Percentiles rank a stretch among this genome's conserved stretches.
Evolutionary conservation across 805 yeast genomes (phyloP).

Genomic region (Cyberlindnera meyerae): DNA sequence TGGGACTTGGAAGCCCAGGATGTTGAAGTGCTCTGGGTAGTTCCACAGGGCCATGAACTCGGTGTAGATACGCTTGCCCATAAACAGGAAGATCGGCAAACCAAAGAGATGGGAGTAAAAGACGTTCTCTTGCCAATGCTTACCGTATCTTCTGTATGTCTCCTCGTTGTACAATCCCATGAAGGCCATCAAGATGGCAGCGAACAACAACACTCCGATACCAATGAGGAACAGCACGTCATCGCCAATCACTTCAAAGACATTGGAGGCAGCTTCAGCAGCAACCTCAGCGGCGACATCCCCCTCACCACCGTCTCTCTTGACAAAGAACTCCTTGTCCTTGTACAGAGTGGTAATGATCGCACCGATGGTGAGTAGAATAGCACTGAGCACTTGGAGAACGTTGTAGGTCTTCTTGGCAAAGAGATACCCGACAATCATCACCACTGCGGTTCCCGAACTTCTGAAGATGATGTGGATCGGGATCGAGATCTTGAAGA

Average conservation of each 20-base stretch:
- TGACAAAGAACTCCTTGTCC: slow-evolving; percentile 24
- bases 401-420: slow-evolving; percentile 42
- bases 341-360: slow-evolving; percentile 26
- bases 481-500: slow-evolving; percentile 56
- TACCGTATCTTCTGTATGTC: slow-evolving; percentile 45
- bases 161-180: slow-evolving; percentile 55
- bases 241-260: slow-evolving; percentile 7
- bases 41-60: slow-evolving; percentile 29
- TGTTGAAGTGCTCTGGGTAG: slow-evolving; percentile 16
- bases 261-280: too few relatives aligned
- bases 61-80: slow-evolving; percentile 27
- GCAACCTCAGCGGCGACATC: background rate
- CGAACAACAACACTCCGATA: slow-evolving; percentile 35
- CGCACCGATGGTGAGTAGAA: slow-evolving; percentile 49
- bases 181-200: slow-evolving; percentile 50
- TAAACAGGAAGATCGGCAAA: slow-evolving; percentile 45
- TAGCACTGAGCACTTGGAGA: slow-evolving; percentile 46
- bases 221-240: slow-evolving; percentile 24
- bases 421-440: slow-evolving; percentile 47
- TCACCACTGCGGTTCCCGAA: slow-evolving; percentile 56
- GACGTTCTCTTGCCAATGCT: slow-evolving; percentile 59
- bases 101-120: slow-evolving; percentile 57
- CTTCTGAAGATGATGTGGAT: slow-evolving; percentile 64
- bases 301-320: slow-evolving; percentile 14
- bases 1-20: slow-evolving; percentile 22